Percentiles rank a stretch among this genome's conserved stretches.
Evolutionary conservation across 192 early-diverging fungal species (phyloP).

Genomic region (Coemansia brasiliensis): DNA sequence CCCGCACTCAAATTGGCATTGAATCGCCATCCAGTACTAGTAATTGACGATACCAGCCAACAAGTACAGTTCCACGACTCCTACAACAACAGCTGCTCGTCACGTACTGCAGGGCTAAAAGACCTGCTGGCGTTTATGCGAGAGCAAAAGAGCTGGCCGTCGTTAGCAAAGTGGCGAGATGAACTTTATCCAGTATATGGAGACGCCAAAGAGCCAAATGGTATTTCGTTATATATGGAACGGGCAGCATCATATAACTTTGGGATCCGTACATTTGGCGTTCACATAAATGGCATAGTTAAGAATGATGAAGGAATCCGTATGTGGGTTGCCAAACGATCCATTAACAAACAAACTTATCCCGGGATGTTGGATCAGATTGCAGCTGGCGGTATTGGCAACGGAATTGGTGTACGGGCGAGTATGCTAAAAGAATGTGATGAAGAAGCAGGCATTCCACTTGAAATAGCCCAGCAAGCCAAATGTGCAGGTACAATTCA

Average conservation of each 20-base stretch:
- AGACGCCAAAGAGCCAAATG: slow-evolving; percentile 15
- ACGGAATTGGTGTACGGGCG: slow-evolving; percentile 51
- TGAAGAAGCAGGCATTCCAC: slow-evolving; percentile 82
- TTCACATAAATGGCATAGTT: slow-evolving; percentile 84
- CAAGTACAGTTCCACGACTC: slow-evolving; percentile 13
- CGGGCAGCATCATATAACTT: slow-evolving; percentile 76
- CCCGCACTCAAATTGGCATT: slow-evolving; percentile 6
- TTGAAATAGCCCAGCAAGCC: slow-evolving; percentile 57
- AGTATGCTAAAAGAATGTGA: slow-evolving; percentile 83
- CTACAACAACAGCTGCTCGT: neutral
- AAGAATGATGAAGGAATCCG: slow-evolving; percentile 35
- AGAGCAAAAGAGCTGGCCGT: slow-evolving; percentile 12
- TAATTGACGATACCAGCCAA: neutral
- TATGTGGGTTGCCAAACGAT: slow-evolving; percentile 89
- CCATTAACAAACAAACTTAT: slow-evolving; percentile 80
- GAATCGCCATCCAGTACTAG: slow-evolving; percentile 6
- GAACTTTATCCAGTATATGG: slow-evolving; percentile 85
- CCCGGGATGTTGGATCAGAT: slow-evolving; percentile 80
- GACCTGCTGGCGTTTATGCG: slow-evolving; percentile 18
- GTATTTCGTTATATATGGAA: slow-evolving; percentile 69
- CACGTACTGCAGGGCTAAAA: slow-evolving; percentile 20
- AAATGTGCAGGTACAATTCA: slow-evolving; percentile 63
- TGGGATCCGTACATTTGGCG: slow-evolving; percentile 84
- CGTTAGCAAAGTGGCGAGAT: slow-evolving; percentile 70
- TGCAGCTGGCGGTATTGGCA: slow-evolving; percentile 77